phyloP scores from a whole-genome alignment of 2,329 filamentous ascomycete genomes.

The Rutstroemia sp. region DNA sequence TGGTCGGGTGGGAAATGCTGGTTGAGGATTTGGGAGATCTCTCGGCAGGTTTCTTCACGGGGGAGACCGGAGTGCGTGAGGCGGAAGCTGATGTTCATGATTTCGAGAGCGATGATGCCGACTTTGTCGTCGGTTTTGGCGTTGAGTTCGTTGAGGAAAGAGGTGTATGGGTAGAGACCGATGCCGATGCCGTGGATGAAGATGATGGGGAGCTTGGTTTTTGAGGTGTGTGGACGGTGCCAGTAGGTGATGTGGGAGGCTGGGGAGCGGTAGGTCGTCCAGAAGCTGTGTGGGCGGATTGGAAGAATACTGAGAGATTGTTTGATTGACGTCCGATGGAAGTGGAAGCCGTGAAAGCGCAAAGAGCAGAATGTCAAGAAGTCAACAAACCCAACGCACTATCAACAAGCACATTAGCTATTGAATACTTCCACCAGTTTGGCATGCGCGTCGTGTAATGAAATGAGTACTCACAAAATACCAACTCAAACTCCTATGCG shows the following conservation, averaged over 20 bases:
- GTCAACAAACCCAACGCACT: conserved; percentile 31
- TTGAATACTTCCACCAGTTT: neutral
- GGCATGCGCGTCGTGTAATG: neutral
- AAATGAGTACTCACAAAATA: conserved; percentile 39
- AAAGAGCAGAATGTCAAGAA: conserved; percentile 31
- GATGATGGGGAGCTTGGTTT: conserved; percentile 46
- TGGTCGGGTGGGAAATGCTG: conserved; percentile 38
- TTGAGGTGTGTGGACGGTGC: conserved; percentile 52
- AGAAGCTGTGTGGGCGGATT: conserved; percentile 41
- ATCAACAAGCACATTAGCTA: neutral
- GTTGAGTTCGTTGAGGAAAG: conserved; percentile 47
- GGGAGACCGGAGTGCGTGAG: conserved; percentile 43
- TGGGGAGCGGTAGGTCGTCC: conserved; percentile 39
- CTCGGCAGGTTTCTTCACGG: conserved; percentile 41
- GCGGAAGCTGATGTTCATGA: conserved; percentile 51
- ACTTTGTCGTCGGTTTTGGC: conserved; percentile 39
- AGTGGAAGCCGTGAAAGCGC: conserved; percentile 38
- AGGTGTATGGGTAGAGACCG: conserved; percentile 49
- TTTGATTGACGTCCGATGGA: conserved; percentile 37
- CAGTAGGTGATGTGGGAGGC: conserved; percentile 48
- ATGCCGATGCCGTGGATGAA: conserved; percentile 60
- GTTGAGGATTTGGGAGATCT: conserved; percentile 45
- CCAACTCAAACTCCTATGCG: conserved; percentile 49
- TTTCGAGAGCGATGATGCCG: conserved; percentile 50
- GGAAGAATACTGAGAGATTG: conserved; percentile 45